These are phyloP conservation scores for Sphaerulina populicola DNA, from an alignment of 2,329 filamentous ascomycete species.

Conservation along the genomic window DNA sequence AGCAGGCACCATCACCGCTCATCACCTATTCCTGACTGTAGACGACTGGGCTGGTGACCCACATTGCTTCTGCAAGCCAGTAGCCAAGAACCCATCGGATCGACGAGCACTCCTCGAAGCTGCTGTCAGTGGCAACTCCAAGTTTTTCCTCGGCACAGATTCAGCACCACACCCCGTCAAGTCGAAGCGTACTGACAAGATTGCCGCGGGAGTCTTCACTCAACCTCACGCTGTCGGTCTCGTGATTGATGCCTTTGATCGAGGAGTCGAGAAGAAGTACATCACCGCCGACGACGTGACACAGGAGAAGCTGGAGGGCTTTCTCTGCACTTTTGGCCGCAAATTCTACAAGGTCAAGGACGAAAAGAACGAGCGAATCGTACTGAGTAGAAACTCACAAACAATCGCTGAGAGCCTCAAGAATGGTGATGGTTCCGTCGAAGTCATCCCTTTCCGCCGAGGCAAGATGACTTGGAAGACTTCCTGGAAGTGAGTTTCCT, in stretches of 20 bases:
- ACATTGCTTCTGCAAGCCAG: slow-evolving; percentile 72
- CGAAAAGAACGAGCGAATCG: slow-evolving; percentile 45
- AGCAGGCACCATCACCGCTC: slow-evolving; percentile 72
- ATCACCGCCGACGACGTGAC: slow-evolving; percentile 49
- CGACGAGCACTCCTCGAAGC: slow-evolving; percentile 63
- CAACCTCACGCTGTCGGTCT: slow-evolving; percentile 62
- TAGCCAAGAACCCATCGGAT: slow-evolving; percentile 57
- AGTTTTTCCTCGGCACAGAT: slow-evolving; percentile 70
- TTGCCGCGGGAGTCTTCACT: slow-evolving; percentile 70
- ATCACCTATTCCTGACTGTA: slow-evolving; percentile 73
- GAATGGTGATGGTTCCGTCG: slow-evolving; percentile 45
- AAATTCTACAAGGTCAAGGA: slow-evolving; percentile 49
- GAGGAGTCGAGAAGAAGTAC: slow-evolving; percentile 50
- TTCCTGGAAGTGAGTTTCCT: slow-evolving; percentile 35
- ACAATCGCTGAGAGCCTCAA: slow-evolving; percentile 49
- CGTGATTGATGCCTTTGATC: slow-evolving; percentile 58
- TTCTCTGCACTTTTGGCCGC: slow-evolving; percentile 51
- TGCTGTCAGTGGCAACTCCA: slow-evolving; percentile 50
- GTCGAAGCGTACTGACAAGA: slow-evolving; percentile 52
- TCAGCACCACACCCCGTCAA: slow-evolving; percentile 58
- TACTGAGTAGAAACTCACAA: slow-evolving; percentile 49
- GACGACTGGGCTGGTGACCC: slow-evolving; percentile 63
- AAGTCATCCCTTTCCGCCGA: slow-evolving; percentile 58
- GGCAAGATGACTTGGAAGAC: slow-evolving; percentile 54
- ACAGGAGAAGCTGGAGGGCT: slow-evolving; percentile 48